Evolutionary conservation across 768 basidiomycete species (phyloP), one percentile per base, ranked within the genome.

Genomic region (Termitomyces sp.): DNA sequence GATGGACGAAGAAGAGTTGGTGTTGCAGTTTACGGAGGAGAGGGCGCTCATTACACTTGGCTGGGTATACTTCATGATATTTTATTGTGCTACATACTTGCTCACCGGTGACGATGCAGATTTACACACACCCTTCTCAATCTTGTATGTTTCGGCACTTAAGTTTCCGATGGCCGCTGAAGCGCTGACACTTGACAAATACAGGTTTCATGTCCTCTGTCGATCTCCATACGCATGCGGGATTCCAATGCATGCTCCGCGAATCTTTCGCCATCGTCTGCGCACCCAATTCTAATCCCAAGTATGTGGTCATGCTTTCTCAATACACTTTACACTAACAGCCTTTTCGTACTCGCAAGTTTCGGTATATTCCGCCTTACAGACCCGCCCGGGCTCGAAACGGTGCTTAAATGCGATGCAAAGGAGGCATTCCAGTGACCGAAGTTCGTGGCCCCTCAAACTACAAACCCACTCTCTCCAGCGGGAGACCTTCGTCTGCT

Each of bases 221-320:
- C 18, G 94, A 96, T 70, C 72, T 97, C 23, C 94, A 97, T 66
- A 95, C 93, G 3, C 94, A 95, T 70, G 86, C 90, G 1, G 88
- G 83, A 8, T 97, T 95, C 74, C 94, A 96, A 66, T 72, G 83
- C 38, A 94, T 93, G 87, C 80, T 97, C 4, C 90, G 89, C 0
- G 94, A 97, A 68, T 93, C 91, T 0, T 91, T 96, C 69, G 94
- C 94, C 0, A 90, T 96, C 41, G 94, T 97, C 16, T 95, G 92
- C 67, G 91, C 93, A 4, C 94, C 94, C 0, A 83, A 82, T 50
- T 87, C 84, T 1, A 84, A 79, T 20, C 93, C 93, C 0, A 86
- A 82, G 88, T 91, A 72, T 30, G 86, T 66, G 0, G 12, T 1
- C n/a, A 36, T 7, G 36, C 32, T 30, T 14, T 20, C 47, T 35